Evolutionary conservation across 805 yeast species (phyloP), one percentile per base, ranked within the genome.

Genomic region (Sugiyamaella chiloensis): DNA sequence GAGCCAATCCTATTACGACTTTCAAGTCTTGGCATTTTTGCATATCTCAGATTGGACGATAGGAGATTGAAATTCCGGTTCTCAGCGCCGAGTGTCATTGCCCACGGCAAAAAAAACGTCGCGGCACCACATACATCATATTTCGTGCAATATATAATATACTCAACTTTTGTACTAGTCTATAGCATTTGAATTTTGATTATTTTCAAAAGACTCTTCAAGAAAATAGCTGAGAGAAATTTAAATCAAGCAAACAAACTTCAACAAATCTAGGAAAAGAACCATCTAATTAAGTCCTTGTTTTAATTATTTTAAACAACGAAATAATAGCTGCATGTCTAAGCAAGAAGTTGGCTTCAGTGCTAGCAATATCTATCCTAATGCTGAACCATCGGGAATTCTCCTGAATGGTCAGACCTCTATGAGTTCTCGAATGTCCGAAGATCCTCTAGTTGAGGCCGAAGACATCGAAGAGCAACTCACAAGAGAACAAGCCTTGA

Each of bases 391-490:
- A 21, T n/a, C 16, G 20, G 37, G 37, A 34, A 34, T 34, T 14
- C 19, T 34, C 21, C 20, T 34, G 21, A 34, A 34, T 34, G 37
- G 37, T 4, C 14, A 34, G 19, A 34, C 16, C 19, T 34, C 37
- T 16, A 12, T 14, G 11, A 5, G 7, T 4, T 34, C 37, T 34
- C 37, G 37, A 12, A 34, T 34, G 37, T 34, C 37, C 9, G 37
- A 34, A 34, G 37, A 34, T 19, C 19, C 21, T 19, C 20, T 34
- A 19, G 21, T 34, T 12, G 37, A 6, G 5, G 21, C 29, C 8
- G 45, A 42, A 24, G 45, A 42, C 5, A 16, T 42, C 5, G 45
- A 42, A n/a, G 21, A 26, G 16, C 45, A 42, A 24, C 30, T 42
- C 14, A 17, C 16, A 5, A 30, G 37, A 20, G 45, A 42, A 37